Conservation (phyloP, 2,329 filamentous ascomycete genomes). For the Amauroascus verrucosus region DNA sequence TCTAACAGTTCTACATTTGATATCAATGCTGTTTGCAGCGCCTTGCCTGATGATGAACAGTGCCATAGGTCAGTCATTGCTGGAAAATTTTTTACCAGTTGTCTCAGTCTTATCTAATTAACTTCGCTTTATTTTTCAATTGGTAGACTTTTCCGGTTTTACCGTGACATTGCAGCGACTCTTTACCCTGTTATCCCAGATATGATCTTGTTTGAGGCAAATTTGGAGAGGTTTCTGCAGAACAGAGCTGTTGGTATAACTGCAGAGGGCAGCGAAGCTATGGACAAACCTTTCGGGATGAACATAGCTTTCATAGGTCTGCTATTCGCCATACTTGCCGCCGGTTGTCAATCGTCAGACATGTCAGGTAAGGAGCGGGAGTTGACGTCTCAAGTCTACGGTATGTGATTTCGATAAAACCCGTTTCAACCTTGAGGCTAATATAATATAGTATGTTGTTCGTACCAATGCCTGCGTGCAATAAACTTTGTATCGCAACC, state of each 20-base stretch:
- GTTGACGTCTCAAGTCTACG: slow-evolving; percentile 54
- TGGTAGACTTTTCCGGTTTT: slow-evolving; percentile 14
- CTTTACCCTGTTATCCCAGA: slow-evolving; percentile 53
- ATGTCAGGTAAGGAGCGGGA: slow-evolving; percentile 50
- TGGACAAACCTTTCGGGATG: slow-evolving; percentile 48
- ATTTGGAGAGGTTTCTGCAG: slow-evolving; percentile 45
- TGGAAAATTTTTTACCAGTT: neutral
- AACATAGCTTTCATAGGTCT: slow-evolving; percentile 50
- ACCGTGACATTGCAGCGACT: slow-evolving; percentile 30
- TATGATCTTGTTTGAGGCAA: slow-evolving; percentile 44
- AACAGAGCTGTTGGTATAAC: slow-evolving; percentile 39
- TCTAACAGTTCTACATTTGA: slow-evolving; percentile 50
- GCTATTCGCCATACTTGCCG: slow-evolving; percentile 53
- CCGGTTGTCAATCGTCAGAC: slow-evolving; percentile 51
- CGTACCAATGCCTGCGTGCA: slow-evolving; percentile 54
- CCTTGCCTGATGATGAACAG: slow-evolving; percentile 48
- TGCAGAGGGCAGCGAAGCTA: slow-evolving; percentile 37
- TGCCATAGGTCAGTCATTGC: slow-evolving; percentile 38
- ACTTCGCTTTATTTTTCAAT: neutral
- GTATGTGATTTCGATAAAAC: slow-evolving; percentile 27
- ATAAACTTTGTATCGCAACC: slow-evolving; percentile 55
- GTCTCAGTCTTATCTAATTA: neutral
- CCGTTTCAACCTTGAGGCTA: neutral
- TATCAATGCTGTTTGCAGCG: slow-evolving; percentile 48
- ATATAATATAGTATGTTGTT: slow-evolving; percentile 45